Evolutionary conservation across 768 basidiomycete species (phyloP).

Genomic region (Xanthoconium purpureum): DNA sequence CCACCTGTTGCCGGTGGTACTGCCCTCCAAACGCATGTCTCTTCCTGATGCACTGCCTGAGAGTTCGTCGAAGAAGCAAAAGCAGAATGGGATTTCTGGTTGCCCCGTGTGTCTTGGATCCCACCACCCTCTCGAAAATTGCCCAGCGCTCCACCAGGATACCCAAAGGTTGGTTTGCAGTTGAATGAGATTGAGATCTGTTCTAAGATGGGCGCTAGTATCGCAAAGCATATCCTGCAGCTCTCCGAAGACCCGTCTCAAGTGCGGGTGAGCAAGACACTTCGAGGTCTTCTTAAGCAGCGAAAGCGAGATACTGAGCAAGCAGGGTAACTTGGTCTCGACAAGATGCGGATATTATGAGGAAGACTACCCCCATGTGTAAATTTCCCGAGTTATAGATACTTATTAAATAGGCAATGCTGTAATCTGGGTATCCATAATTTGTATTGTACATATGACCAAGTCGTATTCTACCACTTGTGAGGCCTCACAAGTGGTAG

Average conservation of each 20-base stretch:
- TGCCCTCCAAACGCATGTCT: conserved; percentile 37
- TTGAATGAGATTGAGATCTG: background rate
- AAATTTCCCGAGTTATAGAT: too few species aligned
- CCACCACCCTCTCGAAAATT: conserved; percentile 50
- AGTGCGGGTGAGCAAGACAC: conserved; percentile 31
- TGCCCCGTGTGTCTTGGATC: conserved; percentile 52
- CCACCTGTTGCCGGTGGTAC: background rate
- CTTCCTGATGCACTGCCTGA: conserved; percentile 30
- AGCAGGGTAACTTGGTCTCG: background rate
- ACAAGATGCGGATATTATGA: conserved; percentile 3
- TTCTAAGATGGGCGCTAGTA: conserved; percentile 32
- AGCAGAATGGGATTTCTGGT: conserved; percentile 15
- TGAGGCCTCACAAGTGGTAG: background rate
- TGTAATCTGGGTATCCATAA: conserved; percentile 13
- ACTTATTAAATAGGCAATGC: conserved; percentile 11
- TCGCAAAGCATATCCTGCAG: conserved; percentile 42
- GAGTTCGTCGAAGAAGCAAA: conserved; percentile 38
- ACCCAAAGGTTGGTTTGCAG: conserved; percentile 46
- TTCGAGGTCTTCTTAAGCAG: conserved; percentile 39
- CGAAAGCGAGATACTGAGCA: conserved; percentile 26
- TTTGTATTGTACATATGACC: conserved; percentile 2
- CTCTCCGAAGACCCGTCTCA: conserved; percentile 41
- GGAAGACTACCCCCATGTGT: too few species aligned
- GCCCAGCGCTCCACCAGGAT: conserved; percentile 53
- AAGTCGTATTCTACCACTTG: background rate